Evolutionary conservation across 2,329 filamentous ascomycete species (phyloP).

Genomic region (Aureobasidium sp.): DNA sequence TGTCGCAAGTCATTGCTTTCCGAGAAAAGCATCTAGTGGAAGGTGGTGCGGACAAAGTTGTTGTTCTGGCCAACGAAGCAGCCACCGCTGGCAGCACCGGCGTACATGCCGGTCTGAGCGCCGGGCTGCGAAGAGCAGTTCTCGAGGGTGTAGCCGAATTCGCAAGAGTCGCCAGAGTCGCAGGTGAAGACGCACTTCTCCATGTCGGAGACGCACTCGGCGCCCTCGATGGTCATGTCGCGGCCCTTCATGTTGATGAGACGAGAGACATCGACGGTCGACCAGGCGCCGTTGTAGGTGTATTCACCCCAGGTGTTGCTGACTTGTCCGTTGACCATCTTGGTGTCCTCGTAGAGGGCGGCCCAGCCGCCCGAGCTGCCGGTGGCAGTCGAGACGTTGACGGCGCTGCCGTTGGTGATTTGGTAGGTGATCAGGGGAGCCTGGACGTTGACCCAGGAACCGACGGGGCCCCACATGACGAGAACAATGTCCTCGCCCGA

Average conservation of each 20-base stretch:
- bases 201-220: constrained; percentile 5
- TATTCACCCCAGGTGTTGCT: constrained; percentile 16
- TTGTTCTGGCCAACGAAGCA: constrained; percentile 12
- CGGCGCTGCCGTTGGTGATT: constrained; percentile 8
- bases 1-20: background rate
- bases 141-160: constrained; percentile 7
- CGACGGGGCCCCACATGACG: constrained; percentile 15
- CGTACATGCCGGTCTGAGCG: constrained; percentile 10
- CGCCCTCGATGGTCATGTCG: constrained; percentile 8
- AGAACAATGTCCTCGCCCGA: constrained; percentile 16
- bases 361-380: constrained; percentile 16
- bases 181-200: constrained; percentile 11
- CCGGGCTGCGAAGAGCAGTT: constrained; percentile 11
- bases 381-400: constrained; percentile 13
- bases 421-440: constrained; percentile 16
- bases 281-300: constrained; percentile 15
- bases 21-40: background rate
- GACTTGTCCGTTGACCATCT: constrained; percentile 15
- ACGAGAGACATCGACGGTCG: constrained; percentile 16
- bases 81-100: constrained; percentile 11
- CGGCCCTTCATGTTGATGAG: constrained; percentile 15
- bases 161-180: constrained; percentile 3
- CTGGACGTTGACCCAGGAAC: constrained; percentile 14
- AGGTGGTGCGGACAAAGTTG: constrained; percentile 9
- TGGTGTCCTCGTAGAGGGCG: constrained; percentile 14